Conservation (phyloP, 257 asterid genomes). For the Echites panduratus region DNA sequence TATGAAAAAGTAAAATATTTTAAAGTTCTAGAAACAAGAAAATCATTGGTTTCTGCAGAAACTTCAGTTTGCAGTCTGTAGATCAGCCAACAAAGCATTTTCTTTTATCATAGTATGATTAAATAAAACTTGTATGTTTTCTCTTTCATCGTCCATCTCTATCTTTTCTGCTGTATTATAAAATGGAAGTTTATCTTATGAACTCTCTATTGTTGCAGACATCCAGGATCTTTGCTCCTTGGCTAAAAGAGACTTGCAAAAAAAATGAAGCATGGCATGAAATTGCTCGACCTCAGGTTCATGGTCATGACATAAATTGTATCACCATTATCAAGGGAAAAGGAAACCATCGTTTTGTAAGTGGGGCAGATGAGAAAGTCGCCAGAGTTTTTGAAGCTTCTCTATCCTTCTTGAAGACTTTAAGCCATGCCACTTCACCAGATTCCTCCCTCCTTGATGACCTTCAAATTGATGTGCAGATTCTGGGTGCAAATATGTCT, state of each 20-base stretch:
- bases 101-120: neutral
- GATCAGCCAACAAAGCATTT: neutral
- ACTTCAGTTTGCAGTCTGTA: neutral
- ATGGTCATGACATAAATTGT: conserved; percentile 93
- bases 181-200: conserved; percentile 8
- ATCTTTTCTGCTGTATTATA: conserved; percentile 2
- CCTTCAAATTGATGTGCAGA: conserved; percentile 59
- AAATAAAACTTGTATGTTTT: conserved; percentile 3
- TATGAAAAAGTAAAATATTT: neutral
- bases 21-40: neutral
- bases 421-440: conserved; percentile 49
- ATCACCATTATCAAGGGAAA: conserved; percentile 65
- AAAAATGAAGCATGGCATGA: conserved; percentile 73
- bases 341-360: conserved; percentile 81
- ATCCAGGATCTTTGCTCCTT: conserved; percentile 72
- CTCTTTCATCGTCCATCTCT: too few relatives aligned
- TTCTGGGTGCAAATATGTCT: conserved; percentile 97
- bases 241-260: conserved; percentile 39
- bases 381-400: conserved; percentile 95
- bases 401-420: conserved; percentile 76
- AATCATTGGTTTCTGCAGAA: neutral
- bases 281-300: conserved; percentile 98
- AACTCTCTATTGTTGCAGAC: conserved; percentile 49
- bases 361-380: conserved; percentile 98
- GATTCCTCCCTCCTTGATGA: conserved; percentile 40